phyloP scores from a whole-genome alignment of 495 filamentous ascomycete genomes.

The Xylaria grammica region DNA sequence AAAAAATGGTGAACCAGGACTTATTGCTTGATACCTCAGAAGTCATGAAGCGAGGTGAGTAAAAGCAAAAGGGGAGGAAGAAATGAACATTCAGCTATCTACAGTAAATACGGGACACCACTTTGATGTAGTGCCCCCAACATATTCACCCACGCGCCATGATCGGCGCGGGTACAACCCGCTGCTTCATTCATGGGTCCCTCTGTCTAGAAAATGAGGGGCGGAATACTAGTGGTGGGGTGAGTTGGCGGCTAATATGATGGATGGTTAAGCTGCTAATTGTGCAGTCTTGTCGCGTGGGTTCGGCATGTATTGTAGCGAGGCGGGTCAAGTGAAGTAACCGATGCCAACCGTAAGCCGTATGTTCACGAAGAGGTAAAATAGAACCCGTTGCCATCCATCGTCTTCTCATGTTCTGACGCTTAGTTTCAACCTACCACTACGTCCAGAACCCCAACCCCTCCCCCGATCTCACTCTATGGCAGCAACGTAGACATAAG shows the following conservation, averaged over 20 bases:
- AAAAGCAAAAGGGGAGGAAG: slow-evolving; percentile 1
- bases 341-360: too few relatives aligned
- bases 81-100: not conserved
- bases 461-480: too few relatives aligned
- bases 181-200: slow-evolving; percentile 22
- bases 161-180: slow-evolving; percentile 2
- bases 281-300: slow-evolving; percentile 26
- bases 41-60: not conserved
- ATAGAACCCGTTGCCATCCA: too few relatives aligned
- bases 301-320: slow-evolving; percentile 34
- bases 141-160: slow-evolving; percentile 6
- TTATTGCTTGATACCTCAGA: not conserved
- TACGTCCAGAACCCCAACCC: too few relatives aligned
- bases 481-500: too few relatives aligned
- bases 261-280: slow-evolving; percentile 35
- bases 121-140: not conserved
- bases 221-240: slow-evolving; percentile 25
- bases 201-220: slow-evolving; percentile 32
- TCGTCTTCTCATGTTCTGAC: too few relatives aligned
- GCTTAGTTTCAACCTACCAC: too few relatives aligned
- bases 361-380: too few relatives aligned
- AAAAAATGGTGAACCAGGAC: not conserved
- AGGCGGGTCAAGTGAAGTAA: not conserved
- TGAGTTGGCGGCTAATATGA: slow-evolving; percentile 41
- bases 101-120: not conserved